Base-by-base conservation (phyloP, 169 alveolate genomes). In the Toxoplasma gondii region DNA sequence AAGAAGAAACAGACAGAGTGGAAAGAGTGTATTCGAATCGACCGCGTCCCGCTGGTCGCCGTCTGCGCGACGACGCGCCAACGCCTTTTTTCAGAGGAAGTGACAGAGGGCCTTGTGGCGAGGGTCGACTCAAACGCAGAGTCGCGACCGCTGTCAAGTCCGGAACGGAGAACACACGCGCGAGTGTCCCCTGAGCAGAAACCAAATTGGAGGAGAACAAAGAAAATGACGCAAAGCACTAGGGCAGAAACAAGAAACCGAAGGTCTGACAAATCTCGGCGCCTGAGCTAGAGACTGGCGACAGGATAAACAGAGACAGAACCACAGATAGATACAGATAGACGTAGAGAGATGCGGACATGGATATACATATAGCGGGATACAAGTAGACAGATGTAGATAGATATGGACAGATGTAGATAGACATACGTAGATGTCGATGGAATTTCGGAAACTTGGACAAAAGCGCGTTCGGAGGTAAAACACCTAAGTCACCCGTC, bases 111-210 rank as follows among this genome's bases (percentile, higher is more conserved):
- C 45, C 38, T 74, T 74, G 44, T 12, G 84, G 84, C 39, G 84
- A 34, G 44, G 84, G 84, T 44, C 84, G 84, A n/a, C 43, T 31
- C 84, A 74, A 12, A n/a, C 84, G 84, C 39, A 34, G 22, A 12
- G 84, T 74, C 45, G 84, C 84, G n/a, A 74, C 9, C 84, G 84
- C 84, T 31, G 84, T 36, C 84, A 74, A 34, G 27, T 36, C 84
- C 5, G 84, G 84, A 16, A 74, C 84, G 44, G 84, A 74, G 22
- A 74, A 74, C 9, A 74, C 39, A 41, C 84, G 39, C 84, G 44
- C 84, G 22, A 74, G 49, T 2, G 84, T 74, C 84, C n/a, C 84
- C 84, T 74, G 43, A 1, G n/a, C 2, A 16, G 27, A 74, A 74
- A 27, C 5, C 1, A n/a, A 31, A 1, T 44, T 24, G 19, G 44